A percentile compares a stretch with the other conserved stretches of the same genome.
phyloP scores from a whole-genome alignment of 345 rosid species.

The Lumnitzera racemosa region DNA sequence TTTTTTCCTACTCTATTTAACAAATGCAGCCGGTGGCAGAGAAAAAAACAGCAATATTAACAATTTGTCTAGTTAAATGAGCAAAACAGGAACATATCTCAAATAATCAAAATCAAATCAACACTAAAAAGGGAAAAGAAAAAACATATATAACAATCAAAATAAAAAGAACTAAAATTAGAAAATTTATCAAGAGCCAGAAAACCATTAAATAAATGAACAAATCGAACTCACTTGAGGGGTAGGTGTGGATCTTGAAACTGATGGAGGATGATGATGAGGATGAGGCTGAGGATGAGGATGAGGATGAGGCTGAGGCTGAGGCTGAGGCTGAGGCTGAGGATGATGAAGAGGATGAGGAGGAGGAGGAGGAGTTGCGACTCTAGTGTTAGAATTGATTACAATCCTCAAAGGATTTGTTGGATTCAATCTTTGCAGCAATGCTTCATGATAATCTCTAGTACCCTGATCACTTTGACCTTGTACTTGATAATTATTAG shows the following conservation, averaged over 20 bases:
- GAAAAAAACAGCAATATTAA: neutral
- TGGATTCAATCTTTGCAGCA: constrained; percentile 65
- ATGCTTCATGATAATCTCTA: constrained; percentile 29
- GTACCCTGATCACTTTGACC: neutral
- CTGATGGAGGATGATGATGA: constrained; percentile 22
- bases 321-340: neutral
- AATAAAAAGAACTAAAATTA: too few species aligned
- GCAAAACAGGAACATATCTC: too few species aligned
- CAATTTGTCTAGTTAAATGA: neutral
- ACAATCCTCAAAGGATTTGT: constrained; percentile 78
- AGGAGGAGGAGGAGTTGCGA: constrained; percentile 20
- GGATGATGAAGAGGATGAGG: constrained; percentile 22
- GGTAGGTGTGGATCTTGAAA: constrained; percentile 75
- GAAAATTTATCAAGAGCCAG: too few species aligned
- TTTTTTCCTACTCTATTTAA: too few species aligned
- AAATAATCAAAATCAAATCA: too few species aligned
- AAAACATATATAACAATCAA: too few species aligned
- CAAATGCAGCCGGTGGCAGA: neutral
- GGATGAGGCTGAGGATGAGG: neutral
- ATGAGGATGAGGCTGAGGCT: constrained; percentile 10
- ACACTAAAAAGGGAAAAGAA: too few species aligned
- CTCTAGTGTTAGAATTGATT: constrained; percentile 44
- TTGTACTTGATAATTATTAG: neutral
- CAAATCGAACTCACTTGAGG: constrained; percentile 48
- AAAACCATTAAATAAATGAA: neutral